Conservation (phyloP, 352 stramenopile species). For the Globisporangium polare region DNA sequence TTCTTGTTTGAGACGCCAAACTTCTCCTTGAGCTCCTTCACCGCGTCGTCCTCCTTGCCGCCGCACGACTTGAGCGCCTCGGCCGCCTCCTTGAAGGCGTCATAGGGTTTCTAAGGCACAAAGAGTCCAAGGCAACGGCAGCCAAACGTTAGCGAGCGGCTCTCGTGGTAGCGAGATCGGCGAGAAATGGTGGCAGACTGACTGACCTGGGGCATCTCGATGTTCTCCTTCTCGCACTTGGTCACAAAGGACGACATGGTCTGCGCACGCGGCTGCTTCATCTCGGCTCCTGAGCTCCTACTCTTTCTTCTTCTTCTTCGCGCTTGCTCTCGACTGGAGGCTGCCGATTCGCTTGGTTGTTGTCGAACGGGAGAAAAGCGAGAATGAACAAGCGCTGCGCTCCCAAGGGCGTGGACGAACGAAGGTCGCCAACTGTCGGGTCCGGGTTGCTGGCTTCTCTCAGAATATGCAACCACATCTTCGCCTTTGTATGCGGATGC, state of each 20-base stretch:
- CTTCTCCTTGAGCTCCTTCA: constrained; percentile 30
- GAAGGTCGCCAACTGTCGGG: not conserved
- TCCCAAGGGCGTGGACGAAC: too few species aligned
- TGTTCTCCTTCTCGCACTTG: constrained; percentile 36
- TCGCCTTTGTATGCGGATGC: too few species aligned
- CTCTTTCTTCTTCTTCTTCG: constrained; percentile 9
- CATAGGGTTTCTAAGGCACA: constrained; percentile 28
- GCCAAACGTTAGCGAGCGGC: not conserved
- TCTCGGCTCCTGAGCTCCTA: constrained; percentile 5
- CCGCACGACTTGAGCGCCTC: constrained; percentile 25
- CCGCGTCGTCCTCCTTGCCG: constrained; percentile 33
- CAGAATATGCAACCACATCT: too few species aligned
- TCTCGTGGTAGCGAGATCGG: not conserved
- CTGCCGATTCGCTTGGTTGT: not conserved
- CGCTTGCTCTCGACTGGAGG: not conserved
- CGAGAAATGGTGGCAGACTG: too few species aligned
- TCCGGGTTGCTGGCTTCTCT: too few species aligned
- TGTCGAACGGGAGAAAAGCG: constrained; percentile 1
- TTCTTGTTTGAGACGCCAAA: constrained; percentile 25
- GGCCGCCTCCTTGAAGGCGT: constrained; percentile 29
- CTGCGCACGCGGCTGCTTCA: constrained; percentile 25
- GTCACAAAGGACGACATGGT: constrained; percentile 28
- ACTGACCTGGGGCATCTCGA: constrained; percentile 32
- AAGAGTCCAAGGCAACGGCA: not conserved
- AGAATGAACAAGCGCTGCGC: constrained; percentile 3